Conservation (phyloP, 305 asterid species). For the Solanum hybrid region DNA sequence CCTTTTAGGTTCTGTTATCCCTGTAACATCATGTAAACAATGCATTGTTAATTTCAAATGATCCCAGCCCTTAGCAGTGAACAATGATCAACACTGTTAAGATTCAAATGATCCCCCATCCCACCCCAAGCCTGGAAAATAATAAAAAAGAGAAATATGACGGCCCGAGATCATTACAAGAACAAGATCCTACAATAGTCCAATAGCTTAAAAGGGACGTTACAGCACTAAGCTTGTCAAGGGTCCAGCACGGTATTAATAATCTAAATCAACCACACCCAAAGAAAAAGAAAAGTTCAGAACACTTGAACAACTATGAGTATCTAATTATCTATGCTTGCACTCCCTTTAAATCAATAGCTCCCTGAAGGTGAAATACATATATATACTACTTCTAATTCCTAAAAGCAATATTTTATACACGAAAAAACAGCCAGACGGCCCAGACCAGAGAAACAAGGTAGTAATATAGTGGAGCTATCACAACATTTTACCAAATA, state of each 20-base stretch:
- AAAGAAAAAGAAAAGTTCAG: neutral
- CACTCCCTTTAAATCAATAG: neutral
- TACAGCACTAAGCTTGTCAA: neutral
- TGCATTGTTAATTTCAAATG: neutral
- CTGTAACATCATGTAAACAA: neutral
- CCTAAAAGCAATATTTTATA: neutral
- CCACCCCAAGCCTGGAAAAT: neutral
- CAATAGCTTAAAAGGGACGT: neutral
- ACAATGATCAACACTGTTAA: neutral
- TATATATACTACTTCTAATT: neutral
- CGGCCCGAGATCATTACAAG: neutral
- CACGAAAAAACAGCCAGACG: neutral
- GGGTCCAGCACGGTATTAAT: neutral
- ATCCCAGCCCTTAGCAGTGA: neutral
- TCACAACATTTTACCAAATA: neutral
- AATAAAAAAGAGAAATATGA: neutral
- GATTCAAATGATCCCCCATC: neutral
- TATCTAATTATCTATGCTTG: neutral
- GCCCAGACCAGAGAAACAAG: neutral
- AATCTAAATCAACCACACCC: neutral
- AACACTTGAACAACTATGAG: neutral
- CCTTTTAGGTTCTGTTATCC: neutral
- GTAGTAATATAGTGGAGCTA: neutral
- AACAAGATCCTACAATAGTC: neutral
- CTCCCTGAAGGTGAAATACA: neutral